Conservation (phyloP, 2,329 filamentous ascomycete species). For the Fusarium mexicanum region DNA sequence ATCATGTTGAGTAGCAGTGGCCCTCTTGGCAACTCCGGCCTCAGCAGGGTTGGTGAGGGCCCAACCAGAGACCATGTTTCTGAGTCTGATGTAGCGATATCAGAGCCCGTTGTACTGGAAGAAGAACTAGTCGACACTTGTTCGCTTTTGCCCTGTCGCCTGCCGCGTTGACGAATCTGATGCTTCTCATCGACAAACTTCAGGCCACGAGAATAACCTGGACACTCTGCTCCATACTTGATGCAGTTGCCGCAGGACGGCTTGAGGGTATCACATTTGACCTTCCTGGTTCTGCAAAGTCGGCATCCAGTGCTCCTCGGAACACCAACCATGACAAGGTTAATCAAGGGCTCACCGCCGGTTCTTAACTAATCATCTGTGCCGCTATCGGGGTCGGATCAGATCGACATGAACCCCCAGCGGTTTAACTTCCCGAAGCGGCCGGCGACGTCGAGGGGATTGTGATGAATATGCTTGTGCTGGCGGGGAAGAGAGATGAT, state of each 20-base stretch:
- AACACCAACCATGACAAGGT: slow-evolving; percentile 49
- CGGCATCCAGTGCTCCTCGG: slow-evolving; percentile 52
- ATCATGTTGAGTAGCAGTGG: slow-evolving; percentile 48
- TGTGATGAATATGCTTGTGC: neutral
- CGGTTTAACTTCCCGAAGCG: slow-evolving; percentile 34
- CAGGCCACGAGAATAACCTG: slow-evolving; percentile 51
- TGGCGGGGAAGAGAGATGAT: slow-evolving; percentile 23
- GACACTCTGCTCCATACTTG: slow-evolving; percentile 51
- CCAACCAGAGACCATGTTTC: slow-evolving; percentile 2
- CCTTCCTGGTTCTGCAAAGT: slow-evolving; percentile 52
- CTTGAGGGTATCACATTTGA: slow-evolving; percentile 57
- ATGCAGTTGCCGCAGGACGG: slow-evolving; percentile 54
- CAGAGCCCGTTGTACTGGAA: slow-evolving; percentile 15
- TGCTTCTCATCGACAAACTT: slow-evolving; percentile 56
- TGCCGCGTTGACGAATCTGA: slow-evolving; percentile 46
- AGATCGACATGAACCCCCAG: slow-evolving; percentile 30
- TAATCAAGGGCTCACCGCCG: slow-evolving; percentile 37
- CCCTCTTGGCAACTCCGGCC: slow-evolving; percentile 39
- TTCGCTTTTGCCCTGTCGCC: slow-evolving; percentile 11
- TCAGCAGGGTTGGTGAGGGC: slow-evolving; percentile 24
- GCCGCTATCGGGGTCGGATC: slow-evolving; percentile 32
- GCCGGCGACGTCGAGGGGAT: slow-evolving; percentile 18
- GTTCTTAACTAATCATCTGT: slow-evolving; percentile 23
- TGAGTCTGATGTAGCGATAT: neutral
- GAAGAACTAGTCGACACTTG: slow-evolving; percentile 19